phyloP scores from a whole-genome alignment of 108 stramenopile species.

The Nitzschia putrida region DNA sequence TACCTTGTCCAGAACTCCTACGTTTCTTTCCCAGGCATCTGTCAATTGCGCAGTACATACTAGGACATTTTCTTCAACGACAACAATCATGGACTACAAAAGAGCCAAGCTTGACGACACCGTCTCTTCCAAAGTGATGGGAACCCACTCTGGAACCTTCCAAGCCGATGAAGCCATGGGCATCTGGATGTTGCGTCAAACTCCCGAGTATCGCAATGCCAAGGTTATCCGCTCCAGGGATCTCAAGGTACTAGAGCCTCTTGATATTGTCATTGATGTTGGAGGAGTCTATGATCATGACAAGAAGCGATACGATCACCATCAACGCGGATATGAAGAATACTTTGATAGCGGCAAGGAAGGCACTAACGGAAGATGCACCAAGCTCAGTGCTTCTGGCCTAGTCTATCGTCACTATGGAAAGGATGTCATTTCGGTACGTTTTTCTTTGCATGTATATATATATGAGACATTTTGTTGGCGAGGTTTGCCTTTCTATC shows the following conservation, averaged over 20 bases:
- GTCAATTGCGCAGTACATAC: too few species aligned
- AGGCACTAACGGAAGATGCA: constrained; percentile 56
- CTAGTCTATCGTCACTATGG: constrained; percentile 98
- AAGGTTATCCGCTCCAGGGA: constrained; percentile 90
- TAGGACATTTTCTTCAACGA: neutral
- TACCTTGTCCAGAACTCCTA: too few species aligned
- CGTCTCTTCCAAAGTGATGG: constrained; percentile 66
- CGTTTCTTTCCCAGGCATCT: too few species aligned
- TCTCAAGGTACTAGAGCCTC: constrained; percentile 63
- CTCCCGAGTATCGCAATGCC: constrained; percentile 73
- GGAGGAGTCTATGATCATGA: constrained; percentile 92
- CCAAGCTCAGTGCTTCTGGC: constrained; percentile 90
- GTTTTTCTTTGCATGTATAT: neutral
- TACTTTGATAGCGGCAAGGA: constrained; percentile 58
- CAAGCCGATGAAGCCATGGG: constrained; percentile 98
- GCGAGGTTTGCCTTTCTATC: neutral
- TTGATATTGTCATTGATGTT: constrained; percentile 96
- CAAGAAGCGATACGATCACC: constrained; percentile 92
- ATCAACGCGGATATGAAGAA: constrained; percentile 94
- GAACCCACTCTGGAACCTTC: constrained; percentile 91
- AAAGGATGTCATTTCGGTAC: constrained; percentile 70
- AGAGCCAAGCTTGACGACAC: constrained; percentile 44
- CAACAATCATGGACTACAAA: constrained; percentile 43
- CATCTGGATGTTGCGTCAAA: constrained; percentile 83
- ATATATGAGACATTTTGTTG: neutral